A percentile compares a stretch with the other conserved stretches of the same genome.
These are phyloP conservation scores for Azolla pinnata DNA, from an alignment of 75 land plant species.

Conservation along the genomic window DNA sequence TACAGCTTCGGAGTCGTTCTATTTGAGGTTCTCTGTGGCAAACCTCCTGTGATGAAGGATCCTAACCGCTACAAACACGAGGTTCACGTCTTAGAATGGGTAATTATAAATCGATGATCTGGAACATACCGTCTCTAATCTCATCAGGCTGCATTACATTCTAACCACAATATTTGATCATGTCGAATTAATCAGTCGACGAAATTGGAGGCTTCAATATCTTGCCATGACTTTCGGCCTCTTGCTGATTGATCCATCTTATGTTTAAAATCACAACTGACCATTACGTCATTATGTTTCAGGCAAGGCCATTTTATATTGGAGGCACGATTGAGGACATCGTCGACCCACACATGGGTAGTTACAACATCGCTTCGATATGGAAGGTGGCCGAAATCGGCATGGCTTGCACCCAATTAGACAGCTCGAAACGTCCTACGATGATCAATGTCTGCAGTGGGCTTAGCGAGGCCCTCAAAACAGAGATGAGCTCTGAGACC, in stretches of 20 bases:
- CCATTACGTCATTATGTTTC: too few species aligned
- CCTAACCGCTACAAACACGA: not conserved
- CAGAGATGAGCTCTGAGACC: too few species aligned
- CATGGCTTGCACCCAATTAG: not conserved
- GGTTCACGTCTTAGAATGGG: not conserved
- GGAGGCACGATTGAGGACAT: not conserved
- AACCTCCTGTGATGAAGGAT: conserved; percentile 3
- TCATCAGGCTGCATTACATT: too few species aligned
- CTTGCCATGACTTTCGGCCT: too few species aligned
- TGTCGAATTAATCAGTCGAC: too few species aligned
- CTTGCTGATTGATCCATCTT: too few species aligned
- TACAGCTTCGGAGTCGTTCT: conserved; percentile 12
- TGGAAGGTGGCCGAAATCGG: not conserved
- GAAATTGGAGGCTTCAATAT: too few species aligned
- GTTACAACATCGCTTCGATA: not conserved
- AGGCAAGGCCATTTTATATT: not conserved
- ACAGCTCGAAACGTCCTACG: not conserved
- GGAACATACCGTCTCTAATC: not conserved
- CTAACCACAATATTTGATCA: too few species aligned
- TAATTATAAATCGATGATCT: not conserved
- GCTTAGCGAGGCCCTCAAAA: too few species aligned
- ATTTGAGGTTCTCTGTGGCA: conserved; percentile 11
- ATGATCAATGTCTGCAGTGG: not conserved
- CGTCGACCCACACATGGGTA: not conserved
- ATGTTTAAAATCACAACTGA: too few species aligned